Base-by-base conservation (phyloP, 768 basidiomycete species). In the Boletus eberwhitei region DNA sequence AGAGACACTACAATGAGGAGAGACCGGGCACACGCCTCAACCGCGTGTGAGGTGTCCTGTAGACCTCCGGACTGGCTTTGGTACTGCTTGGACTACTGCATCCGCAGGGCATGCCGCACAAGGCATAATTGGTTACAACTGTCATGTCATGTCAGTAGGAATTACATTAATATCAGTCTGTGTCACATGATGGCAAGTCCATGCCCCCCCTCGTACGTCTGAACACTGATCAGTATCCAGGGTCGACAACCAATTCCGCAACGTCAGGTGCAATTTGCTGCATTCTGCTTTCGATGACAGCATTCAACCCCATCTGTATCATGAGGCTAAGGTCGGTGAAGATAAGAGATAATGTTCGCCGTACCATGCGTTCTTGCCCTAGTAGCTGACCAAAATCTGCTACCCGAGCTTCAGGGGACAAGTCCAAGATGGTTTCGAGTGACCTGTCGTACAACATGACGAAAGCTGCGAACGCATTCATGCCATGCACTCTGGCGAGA, bases 381-480 rank as follows among this genome's bases (percentile, higher is more conserved):
- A 88, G 64, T 8, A 81, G 69, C 1, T 54, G 58, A 1, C 75
- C 77, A 65, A 82, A 84, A 34, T 69, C 64, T 14, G 74, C 67
- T 11, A 79, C 38, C 47, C 87, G 74, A 36, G 70, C 74, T 38
- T 85, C 76, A 4, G 80, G 65, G 9, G 71, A 65, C 68, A 79
- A 67, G 14, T 79, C 74, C 24, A 91, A 61, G 61, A 89, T 82
- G 4, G 80, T 75, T 16, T 84, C 77, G 7, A 87, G 61, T 5
- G 75, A 71, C 8, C 75, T 73, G 53, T 82, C 78, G 49, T 76
- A 81, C 2, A 90, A 70, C 53, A 91, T 77, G 4, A 85, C 69
- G n/a, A 80, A 77, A 7, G 89, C 83, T 1, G 83, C 82, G 64
- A 89, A 88, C 7, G 74, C 70, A 54, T 91, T 91, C 81, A 91